Evolutionary conservation across 768 basidiomycete genomes (phyloP).

Genomic region (Suillus luteus): DNA sequence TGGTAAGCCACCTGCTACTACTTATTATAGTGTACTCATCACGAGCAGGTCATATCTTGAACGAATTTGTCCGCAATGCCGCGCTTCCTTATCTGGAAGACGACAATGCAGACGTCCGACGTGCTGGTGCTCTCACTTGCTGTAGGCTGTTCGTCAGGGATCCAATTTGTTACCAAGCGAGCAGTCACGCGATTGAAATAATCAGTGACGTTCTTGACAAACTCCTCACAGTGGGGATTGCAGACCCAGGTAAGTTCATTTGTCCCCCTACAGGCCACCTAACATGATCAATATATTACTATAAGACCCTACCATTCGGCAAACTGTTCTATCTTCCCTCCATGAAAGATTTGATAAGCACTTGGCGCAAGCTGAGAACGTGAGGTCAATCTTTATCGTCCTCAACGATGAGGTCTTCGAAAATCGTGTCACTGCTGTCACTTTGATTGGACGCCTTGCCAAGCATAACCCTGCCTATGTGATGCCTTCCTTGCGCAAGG

Average conservation of each 20-base stretch:
- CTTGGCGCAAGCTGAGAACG: slow-evolving; percentile 96
- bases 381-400: slow-evolving; percentile 95
- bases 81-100: slow-evolving; percentile 94
- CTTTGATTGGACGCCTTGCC: slow-evolving; percentile 89
- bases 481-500: slow-evolving; percentile 95
- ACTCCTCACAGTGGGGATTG: slow-evolving; percentile 90
- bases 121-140: slow-evolving; percentile 89
- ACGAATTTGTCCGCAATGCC: slow-evolving; percentile 92
- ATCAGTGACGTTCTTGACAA: slow-evolving; percentile 99
- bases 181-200: slow-evolving; percentile 93
- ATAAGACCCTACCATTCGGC: slow-evolving; percentile 73
- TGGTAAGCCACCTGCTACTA: slow-evolving; percentile 47
- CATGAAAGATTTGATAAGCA: slow-evolving; percentile 97
- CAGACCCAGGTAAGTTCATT: slow-evolving; percentile 77
- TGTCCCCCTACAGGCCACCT: background rate
- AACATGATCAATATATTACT: slow-evolving; percentile 15
- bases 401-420: slow-evolving; percentile 96
- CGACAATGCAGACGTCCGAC: slow-evolving; percentile 83
- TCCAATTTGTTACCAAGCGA: slow-evolving; percentile 94
- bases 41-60: slow-evolving; percentile 78
- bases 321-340: slow-evolving; percentile 81
- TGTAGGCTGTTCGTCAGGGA: slow-evolving; percentile 91
- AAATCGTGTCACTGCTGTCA: slow-evolving; percentile 89
- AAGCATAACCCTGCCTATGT: slow-evolving; percentile 98
- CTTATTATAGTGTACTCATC: background rate